Base-by-base conservation (phyloP, 2,329 filamentous ascomycete species). In the Colletotrichum tamarilloi region DNA sequence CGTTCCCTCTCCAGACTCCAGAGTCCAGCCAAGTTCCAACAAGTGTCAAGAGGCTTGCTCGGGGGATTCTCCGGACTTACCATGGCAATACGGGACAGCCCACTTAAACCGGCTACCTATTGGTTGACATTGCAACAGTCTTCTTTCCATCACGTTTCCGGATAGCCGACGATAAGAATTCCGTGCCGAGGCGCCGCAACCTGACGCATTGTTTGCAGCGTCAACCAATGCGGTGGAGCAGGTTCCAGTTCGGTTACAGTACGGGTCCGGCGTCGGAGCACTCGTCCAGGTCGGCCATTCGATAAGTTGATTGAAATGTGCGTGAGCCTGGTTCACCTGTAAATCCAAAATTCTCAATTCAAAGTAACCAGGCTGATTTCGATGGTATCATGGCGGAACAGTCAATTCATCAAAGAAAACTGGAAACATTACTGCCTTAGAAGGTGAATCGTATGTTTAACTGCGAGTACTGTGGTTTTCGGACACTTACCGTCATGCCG, bases 191-290 rank as follows among this genome's bases (percentile, higher is more conserved):
- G 64, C 22, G 4, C 38, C 5, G 16, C n/a, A 49, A 35, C 24
- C 11, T 42, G 38, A 9, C n/a, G 12, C 32, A 24, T 59, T 11
- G 65, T 16, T n/a, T n/a, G 49, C 67, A 65, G 9, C 52, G 12
- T 35, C 11, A 26, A 12, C 62, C 28, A 70, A 59, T n/a, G 28
- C 16, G 22, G 56, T 59, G 62, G 55, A 42, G 42, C 55, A 60
- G 56, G 55, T 30, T 58, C 62, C 55, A 66, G 22, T 24, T 66
- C 30, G 11, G 67, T 70, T 70, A 59, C 67, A 70, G 53, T 19
- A 57, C 28, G 22, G 62, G 62, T 59, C 67, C 62, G 67, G 62
- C 67, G 28, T 70, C 67, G 62, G 67, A 66, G 62, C 53, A 49
- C 30, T 28, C 22, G 30, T 53, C 14, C 49, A 22, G 42, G 16